phyloP scores from a whole-genome alignment of 148 eudicot genomes.

The Dianthus caryophyllus region DNA sequence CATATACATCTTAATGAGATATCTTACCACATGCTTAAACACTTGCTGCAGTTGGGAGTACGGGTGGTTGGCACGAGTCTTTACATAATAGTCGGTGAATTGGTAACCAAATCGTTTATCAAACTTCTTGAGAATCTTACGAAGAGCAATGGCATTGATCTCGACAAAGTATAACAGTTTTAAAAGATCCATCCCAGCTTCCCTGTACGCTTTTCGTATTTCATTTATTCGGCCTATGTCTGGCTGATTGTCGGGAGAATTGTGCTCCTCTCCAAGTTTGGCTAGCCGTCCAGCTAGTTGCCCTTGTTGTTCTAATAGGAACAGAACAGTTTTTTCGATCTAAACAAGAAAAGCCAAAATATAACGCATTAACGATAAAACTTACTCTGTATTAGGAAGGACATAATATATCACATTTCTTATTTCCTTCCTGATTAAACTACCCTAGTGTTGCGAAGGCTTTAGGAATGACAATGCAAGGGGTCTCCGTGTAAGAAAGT shows the following conservation, averaged over 20 bases:
- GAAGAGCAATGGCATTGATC: slow-evolving; percentile 77
- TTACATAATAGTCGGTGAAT: slow-evolving; percentile 83
- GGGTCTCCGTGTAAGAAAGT: background rate
- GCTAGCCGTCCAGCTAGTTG: slow-evolving; percentile 61
- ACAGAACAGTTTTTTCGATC: slow-evolving; percentile 82
- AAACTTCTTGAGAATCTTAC: slow-evolving; percentile 89
- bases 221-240: slow-evolving; percentile 54
- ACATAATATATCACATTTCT: too few relatives aligned
- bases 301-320: slow-evolving; percentile 90
- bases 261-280: slow-evolving; percentile 57
- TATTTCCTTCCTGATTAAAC: background rate
- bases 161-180: slow-evolving; percentile 74
- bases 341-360: slow-evolving; percentile 21
- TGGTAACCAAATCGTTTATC: slow-evolving; percentile 78
- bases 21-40: slow-evolving; percentile 88
- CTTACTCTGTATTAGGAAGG: too few relatives aligned
- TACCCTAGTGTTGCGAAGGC: background rate
- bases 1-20: background rate
- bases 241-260: slow-evolving; percentile 41
- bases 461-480: background rate
- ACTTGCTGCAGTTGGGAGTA: slow-evolving; percentile 91
- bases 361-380: too few relatives aligned
- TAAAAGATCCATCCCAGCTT: slow-evolving; percentile 65
- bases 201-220: slow-evolving; percentile 70
- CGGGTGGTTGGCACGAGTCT: slow-evolving; percentile 92